phyloP scores from a whole-genome alignment of 2,329 filamentous ascomycete species.

The Aspergillus aculeatus region DNA sequence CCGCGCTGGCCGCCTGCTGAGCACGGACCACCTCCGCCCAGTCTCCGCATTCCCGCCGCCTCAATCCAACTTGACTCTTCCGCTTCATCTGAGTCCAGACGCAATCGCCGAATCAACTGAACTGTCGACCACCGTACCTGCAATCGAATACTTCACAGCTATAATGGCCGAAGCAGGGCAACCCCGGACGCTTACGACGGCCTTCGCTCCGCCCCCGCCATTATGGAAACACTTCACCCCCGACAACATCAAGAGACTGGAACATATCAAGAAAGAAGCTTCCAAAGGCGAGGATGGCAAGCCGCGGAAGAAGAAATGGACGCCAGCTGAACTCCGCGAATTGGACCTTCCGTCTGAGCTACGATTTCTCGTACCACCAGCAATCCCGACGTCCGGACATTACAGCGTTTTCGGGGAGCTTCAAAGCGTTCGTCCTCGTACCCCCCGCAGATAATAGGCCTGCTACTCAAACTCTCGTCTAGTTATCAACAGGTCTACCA shows the following conservation, averaged over 20 bases:
- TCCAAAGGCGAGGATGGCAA: conserved; percentile 31
- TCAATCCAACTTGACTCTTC: not conserved
- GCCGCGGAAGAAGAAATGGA: conserved; percentile 33
- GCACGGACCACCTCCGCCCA: conserved; percentile 21
- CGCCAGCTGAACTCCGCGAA: conserved; percentile 33
- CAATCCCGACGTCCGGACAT: conserved; percentile 66
- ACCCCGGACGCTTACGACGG: conserved; percentile 53
- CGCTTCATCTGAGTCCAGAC: not conserved
- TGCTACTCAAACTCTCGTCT: not conserved
- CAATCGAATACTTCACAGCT: not conserved
- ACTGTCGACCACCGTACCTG: not conserved
- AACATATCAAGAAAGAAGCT: conserved; percentile 47
- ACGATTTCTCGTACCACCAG: conserved; percentile 75
- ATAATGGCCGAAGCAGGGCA: conserved; percentile 61
- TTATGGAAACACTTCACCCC: conserved; percentile 88
- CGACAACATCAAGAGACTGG: conserved; percentile 65
- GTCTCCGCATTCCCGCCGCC: conserved; percentile 15
- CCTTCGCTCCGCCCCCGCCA: conserved; percentile 81
- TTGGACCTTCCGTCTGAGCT: conserved; percentile 67
- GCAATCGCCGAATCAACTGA: not conserved
- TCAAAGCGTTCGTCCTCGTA: conserved; percentile 52
- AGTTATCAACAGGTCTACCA: conserved; percentile 60
- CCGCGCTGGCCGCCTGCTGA: not conserved
- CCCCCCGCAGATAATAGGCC: too few relatives aligned
- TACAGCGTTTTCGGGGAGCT: conserved; percentile 73